Base-by-base conservation (phyloP, 2,329 filamentous ascomycete genomes). In the Graphium sp. region DNA sequence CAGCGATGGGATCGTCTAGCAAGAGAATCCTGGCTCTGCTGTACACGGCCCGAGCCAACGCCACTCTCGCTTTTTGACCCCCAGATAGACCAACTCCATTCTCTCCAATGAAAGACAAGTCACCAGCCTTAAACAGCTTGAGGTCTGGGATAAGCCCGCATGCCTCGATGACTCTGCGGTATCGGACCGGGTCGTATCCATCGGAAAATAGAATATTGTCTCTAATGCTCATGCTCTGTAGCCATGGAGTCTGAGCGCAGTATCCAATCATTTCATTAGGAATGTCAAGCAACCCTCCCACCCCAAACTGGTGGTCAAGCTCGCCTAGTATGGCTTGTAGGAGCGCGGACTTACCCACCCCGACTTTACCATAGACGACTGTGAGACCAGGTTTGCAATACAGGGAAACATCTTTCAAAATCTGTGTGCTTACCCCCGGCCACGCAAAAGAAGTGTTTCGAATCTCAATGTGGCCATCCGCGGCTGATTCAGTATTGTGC, bases 361-460 rank as follows among this genome's bases (percentile, higher is more conserved):
- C 70, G 13, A 74, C 69, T 25, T 62, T 65, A 11, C 70, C 70
- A 24, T 62, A 65, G 2, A 74, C 47, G 0, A 73, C 50, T 0
- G 60, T 68, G 5, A 75, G 49, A 0, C 67, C 66, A 0, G 52
- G 44, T 7, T 47, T 41, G 28, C 70, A 66, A 2, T 41, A 44
- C 7, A 70, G 37, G 9, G 53, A 50, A 9, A 71, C 45, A 11
- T 58, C 42, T 6, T 50, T 46, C 6, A 75, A 48, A 1, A 70
- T 57, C 4, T 63, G 55, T 6, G 60, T 57, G 3, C 59, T 45
- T 1, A 66, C 66, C 0, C 79, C 79, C 1, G 84, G 82, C 76
- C 84, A 92, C 0, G 76, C 67, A 44, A 91, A 91, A 0, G 72
- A 74, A 5, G 79, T 80, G 17, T 68, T 52, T 3, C 61, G 53